phyloP scores from a whole-genome alignment of 345 rosid species.

The Limnanthes douglasii region DNA sequence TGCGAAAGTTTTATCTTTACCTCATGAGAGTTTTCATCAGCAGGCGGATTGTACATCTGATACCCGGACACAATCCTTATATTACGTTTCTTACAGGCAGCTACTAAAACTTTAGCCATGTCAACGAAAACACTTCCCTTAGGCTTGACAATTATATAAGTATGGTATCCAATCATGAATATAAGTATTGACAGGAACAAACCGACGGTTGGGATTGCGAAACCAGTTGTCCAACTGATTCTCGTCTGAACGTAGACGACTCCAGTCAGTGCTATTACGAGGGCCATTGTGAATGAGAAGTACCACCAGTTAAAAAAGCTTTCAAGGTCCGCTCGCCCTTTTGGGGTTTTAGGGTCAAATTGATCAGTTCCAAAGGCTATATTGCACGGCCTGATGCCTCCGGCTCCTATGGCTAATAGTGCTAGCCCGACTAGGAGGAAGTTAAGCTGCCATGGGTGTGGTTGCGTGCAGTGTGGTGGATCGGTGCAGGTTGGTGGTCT shows the following conservation, averaged over 20 bases:
- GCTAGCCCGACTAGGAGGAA: conserved; percentile 25
- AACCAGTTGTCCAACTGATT: conserved; percentile 46
- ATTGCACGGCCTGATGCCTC: conserved; percentile 40
- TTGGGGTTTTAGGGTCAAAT: conserved; percentile 24
- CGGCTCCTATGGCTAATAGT: conserved; percentile 35
- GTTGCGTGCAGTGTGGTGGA: conserved; percentile 13
- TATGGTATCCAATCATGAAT: conserved; percentile 29
- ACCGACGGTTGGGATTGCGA: conserved; percentile 31
- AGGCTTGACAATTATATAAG: conserved; percentile 28
- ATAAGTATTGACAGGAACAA: conserved; percentile 22
- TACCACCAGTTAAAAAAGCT: conserved; percentile 79
- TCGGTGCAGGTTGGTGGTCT: conserved; percentile 27
- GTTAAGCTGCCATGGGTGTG: conserved; percentile 27
- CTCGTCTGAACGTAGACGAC: conserved; percentile 48
- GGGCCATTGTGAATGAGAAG: conserved; percentile 37
- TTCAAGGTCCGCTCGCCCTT: conserved; percentile 28
- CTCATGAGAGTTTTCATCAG: background rate
- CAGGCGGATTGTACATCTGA: conserved; percentile 27
- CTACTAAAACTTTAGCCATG: conserved; percentile 30
- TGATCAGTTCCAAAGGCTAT: conserved; percentile 52
- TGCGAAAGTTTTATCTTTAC: conserved; percentile 16
- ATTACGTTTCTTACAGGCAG: conserved; percentile 22
- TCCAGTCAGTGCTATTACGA: conserved; percentile 28
- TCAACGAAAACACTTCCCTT: conserved; percentile 39
- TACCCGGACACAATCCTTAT: background rate